Conservation (phyloP, 1,284 basidiomycete genomes). For the Malassezia obtusa region DNA sequence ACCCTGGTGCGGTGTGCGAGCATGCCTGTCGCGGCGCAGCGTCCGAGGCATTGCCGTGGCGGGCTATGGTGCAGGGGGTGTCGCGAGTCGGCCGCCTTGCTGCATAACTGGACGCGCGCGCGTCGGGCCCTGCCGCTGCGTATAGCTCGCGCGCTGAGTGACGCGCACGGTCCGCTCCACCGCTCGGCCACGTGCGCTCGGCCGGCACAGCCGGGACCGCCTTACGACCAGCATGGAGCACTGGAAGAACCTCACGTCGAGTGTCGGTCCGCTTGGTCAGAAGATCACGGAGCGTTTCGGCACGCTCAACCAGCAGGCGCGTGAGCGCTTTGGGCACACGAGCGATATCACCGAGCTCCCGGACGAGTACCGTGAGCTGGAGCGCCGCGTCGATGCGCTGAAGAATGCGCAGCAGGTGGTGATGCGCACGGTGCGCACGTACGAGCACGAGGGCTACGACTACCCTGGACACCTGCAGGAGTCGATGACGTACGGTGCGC, state of each 20-base stretch:
- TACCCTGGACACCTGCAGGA: conserved; percentile 52
- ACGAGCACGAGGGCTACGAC: conserved; percentile 44
- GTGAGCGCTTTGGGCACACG: conserved; percentile 78
- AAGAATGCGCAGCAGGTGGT: conserved; percentile 63
- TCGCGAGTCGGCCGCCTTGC: no score
- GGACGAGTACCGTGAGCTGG: conserved; percentile 87
- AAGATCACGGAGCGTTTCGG: conserved; percentile 72
- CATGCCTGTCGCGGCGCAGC: no score
- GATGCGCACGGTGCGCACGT: conserved; percentile 55
- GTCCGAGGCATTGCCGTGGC: no score
- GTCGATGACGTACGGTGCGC: conserved; percentile 52
- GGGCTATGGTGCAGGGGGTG: no score
- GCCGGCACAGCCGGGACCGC: neutral
- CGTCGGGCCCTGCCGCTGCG: no score
- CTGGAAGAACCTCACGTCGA: conserved; percentile 53
- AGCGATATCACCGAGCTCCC: conserved; percentile 76
- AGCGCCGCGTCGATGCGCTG: conserved; percentile 84
- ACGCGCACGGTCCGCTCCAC: neutral
- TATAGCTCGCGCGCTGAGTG: neutral
- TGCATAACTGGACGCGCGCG: no score
- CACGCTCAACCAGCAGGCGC: conserved; percentile 57
- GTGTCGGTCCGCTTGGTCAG: conserved; percentile 41
- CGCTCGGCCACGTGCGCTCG: neutral
- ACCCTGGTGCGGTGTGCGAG: no score
- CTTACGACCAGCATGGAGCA: conserved; percentile 59